Base-by-base conservation (phyloP, 306 rosid genomes). In the Prunus padus region DNA sequence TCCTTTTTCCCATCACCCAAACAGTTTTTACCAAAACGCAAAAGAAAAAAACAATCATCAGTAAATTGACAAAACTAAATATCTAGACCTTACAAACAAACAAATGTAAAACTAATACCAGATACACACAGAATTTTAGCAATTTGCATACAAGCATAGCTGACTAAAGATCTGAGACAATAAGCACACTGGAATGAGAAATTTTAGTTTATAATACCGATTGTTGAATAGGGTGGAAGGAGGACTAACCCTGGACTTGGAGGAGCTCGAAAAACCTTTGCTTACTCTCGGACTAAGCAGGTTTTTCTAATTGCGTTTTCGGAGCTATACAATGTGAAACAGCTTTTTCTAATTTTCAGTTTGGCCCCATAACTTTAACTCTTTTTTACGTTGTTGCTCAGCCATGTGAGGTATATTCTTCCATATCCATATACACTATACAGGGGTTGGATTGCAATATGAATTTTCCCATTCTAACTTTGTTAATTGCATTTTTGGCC, bases 191-290 rank as follows among this genome's bases (percentile, higher is more conserved):
- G 55, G 61, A 71, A 59, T 63, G 54, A n/a, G 73, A 69, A 57
- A 80, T 67, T 69, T 69, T 81, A 80, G 87, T 66, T 81, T 5
- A 11, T 3, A n/a, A 50, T 33, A 28, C 42, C 51, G 52, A 81
- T 37, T 19, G 28, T 8, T 37, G 40, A 2, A 2, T 28, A 26
- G 28, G 28, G 31, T 50, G 62, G 0, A 25, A 20, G 16, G 52
- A 72, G 75, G 91, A 89, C 95, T 83, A 22, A 92, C 97, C 97
- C 82, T 88, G 91, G 97, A 88, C 90, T 89, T 72, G 65, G 74
- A 72, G 65, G 84, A 73, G 86, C 31, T 73, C 16, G 73, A 54
- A 84, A 81, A 80, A 74, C 76, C 71, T 63, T 44, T 51, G 23
- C 15, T 69, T 11, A 20, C 69, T 72, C 28, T 76, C 67, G 47